Percentiles rank a stretch among this genome's conserved stretches.
Conservation (phyloP, 2,329 filamentous ascomycete genomes). For the Trichoderma atrobrunneum region DNA sequence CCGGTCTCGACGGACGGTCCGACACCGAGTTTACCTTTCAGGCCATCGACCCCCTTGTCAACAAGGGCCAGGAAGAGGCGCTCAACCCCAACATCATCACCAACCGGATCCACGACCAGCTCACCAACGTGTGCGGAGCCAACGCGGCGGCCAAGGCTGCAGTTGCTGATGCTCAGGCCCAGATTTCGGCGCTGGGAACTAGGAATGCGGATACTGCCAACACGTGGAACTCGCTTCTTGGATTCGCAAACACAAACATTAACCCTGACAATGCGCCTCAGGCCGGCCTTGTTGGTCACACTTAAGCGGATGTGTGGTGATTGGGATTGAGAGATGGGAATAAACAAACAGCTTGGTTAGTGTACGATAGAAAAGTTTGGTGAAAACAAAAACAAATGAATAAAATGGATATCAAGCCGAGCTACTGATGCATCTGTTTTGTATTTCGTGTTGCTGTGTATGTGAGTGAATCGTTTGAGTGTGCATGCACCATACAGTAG, state of each 20-base stretch:
- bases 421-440: not conserved
- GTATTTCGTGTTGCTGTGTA: not conserved
- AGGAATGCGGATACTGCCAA: slow-evolving; percentile 5
- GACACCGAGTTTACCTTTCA: slow-evolving; percentile 10
- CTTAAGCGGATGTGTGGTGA: not conserved
- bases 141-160: slow-evolving; percentile 14
- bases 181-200: not conserved
- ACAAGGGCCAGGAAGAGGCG: slow-evolving; percentile 5
- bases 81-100: slow-evolving; percentile 15
- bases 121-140: slow-evolving; percentile 8
- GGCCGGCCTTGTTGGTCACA: not conserved
- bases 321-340: not conserved
- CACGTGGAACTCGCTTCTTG: slow-evolving; percentile 9
- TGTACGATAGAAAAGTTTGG: not conserved
- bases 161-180: not conserved
- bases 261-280: slow-evolving; percentile 8
- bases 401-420: not conserved
- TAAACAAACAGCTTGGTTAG: not conserved
- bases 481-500: no score
- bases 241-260: slow-evolving; percentile 3
- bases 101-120: slow-evolving; percentile 8
- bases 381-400: not conserved
- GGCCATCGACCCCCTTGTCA: slow-evolving; percentile 2
- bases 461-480: not conserved
- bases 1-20: not conserved